phyloP scores from a whole-genome alignment of 106 monocot species.

The Dactylorhiza incarnata region DNA sequence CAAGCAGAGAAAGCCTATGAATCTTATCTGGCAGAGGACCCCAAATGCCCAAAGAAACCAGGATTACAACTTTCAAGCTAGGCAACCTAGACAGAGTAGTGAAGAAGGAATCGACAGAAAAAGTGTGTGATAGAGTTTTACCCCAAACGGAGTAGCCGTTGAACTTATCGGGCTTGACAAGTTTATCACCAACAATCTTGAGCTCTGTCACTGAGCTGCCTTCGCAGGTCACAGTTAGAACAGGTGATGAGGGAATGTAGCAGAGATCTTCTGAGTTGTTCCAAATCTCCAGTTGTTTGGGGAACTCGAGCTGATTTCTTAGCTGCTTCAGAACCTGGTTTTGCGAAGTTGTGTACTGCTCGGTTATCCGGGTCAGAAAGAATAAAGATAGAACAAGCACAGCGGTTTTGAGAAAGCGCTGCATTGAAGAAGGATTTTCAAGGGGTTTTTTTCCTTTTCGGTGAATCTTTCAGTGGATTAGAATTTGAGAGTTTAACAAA shows the following conservation, averaged over 20 bases:
- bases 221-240: conserved; percentile 42
- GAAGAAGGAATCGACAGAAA: conserved; percentile 73
- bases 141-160: conserved; percentile 37
- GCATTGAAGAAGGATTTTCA: conserved; percentile 22
- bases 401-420: neutral
- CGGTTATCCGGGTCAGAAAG: conserved; percentile 18
- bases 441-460: neutral
- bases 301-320: conserved; percentile 77
- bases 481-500: neutral
- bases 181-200: conserved; percentile 67
- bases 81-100: conserved; percentile 73
- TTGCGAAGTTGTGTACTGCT: conserved; percentile 54
- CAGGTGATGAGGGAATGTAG: conserved; percentile 21
- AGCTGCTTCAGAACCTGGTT: conserved; percentile 57
- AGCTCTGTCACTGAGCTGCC: conserved; percentile 50
- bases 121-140: conserved; percentile 44
- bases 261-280: conserved; percentile 47
- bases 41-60: conserved; percentile 89
- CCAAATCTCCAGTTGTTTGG: conserved; percentile 59
- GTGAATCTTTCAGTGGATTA: neutral
- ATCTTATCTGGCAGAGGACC: conserved; percentile 88
- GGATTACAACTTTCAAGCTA: conserved; percentile 60
- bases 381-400: conserved; percentile 20
- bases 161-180: conserved; percentile 35
- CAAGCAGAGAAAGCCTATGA: conserved; percentile 58